Evolutionary conservation across 208 protist genomes (phyloP).

Genomic region (Wallacemonas sp.): DNA sequence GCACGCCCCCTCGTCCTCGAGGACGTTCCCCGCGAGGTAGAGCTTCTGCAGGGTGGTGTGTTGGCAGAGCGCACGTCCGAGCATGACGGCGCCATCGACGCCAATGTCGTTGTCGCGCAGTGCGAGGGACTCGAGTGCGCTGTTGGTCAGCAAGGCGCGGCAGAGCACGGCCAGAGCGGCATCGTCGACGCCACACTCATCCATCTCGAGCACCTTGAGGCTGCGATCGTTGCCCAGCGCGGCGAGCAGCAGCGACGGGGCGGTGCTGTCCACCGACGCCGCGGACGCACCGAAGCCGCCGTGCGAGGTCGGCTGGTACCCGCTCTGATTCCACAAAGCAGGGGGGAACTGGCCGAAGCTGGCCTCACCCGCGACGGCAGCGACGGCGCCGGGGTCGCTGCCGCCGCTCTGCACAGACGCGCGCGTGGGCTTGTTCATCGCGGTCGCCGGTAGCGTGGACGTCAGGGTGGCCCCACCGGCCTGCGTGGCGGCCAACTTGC

Average conservation of each 20-base stretch:
- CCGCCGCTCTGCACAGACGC: neutral
- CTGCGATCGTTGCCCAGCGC: slow-evolving; percentile 57
- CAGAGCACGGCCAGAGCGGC: slow-evolving; percentile 56
- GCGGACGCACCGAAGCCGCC: slow-evolving; percentile 1
- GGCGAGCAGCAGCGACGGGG: slow-evolving; percentile 36
- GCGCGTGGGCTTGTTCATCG: neutral
- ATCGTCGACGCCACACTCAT: slow-evolving; percentile 66
- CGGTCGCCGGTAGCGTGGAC: neutral
- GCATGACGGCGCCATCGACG: slow-evolving; percentile 47
- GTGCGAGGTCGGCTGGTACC: no score
- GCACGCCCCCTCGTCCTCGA: slow-evolving; percentile 80
- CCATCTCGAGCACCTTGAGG: slow-evolving; percentile 53
- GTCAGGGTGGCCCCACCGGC: neutral
- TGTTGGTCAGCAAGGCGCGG: slow-evolving; percentile 63
- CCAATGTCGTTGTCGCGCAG: slow-evolving; percentile 68
- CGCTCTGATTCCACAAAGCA: neutral
- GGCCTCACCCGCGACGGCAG: no score
- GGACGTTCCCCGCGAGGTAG: slow-evolving; percentile 59
- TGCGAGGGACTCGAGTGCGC: slow-evolving; percentile 49
- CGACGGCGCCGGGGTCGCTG: neutral
- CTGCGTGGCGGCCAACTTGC: slow-evolving; percentile 1
- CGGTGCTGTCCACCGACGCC: neutral
- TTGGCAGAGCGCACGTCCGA: slow-evolving; percentile 61
- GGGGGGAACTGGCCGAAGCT: neutral
- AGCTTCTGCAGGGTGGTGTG: slow-evolving; percentile 62